These are phyloP conservation scores for Suhomyces kilbournensis DNA, from an alignment of 805 yeast genomes.

Conservation along the genomic window DNA sequence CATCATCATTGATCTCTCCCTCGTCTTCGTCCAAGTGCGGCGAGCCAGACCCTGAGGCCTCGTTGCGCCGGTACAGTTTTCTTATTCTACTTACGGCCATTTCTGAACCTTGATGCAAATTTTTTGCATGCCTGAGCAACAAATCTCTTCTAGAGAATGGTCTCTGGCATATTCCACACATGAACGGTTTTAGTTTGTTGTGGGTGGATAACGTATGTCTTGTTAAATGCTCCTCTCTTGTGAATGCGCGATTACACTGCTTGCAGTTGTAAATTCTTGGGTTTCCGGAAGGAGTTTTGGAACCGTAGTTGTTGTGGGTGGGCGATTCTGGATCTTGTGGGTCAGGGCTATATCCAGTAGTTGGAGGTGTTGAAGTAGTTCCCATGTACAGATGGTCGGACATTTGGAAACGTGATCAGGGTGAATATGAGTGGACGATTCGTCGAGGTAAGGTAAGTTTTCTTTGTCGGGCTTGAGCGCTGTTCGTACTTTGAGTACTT, in stretches of 20 bases:
- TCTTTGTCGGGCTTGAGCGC: neutral
- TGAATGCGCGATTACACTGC: constrained; percentile 43
- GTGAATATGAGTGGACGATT: neutral
- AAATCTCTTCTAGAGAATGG: constrained; percentile 44
- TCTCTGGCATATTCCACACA: constrained; percentile 43
- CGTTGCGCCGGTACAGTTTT: constrained; percentile 32
- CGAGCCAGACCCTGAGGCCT: neutral
- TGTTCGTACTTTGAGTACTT: neutral
- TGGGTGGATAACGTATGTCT: constrained; percentile 43
- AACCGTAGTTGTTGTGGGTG: constrained; percentile 28
- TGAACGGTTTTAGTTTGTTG: constrained; percentile 43
- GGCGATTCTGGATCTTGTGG: neutral
- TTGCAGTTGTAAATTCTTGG: constrained; percentile 40
- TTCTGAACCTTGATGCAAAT: constrained; percentile 43
- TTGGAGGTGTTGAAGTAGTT: neutral
- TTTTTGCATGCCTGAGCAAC: constrained; percentile 43
- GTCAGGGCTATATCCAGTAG: neutral
- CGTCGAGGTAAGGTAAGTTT: neutral
- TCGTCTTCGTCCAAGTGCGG: neutral
- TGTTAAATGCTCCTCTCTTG: constrained; percentile 45
- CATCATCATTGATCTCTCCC: neutral
- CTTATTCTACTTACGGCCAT: constrained; percentile 42
- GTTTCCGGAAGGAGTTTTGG: constrained; percentile 44
- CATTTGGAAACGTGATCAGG: neutral
- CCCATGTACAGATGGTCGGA: neutral